Evolutionary conservation across 2,329 filamentous ascomycete species (phyloP), one percentile per base, ranked within the genome.

Genomic region (Aspergillus tubingensis): DNA sequence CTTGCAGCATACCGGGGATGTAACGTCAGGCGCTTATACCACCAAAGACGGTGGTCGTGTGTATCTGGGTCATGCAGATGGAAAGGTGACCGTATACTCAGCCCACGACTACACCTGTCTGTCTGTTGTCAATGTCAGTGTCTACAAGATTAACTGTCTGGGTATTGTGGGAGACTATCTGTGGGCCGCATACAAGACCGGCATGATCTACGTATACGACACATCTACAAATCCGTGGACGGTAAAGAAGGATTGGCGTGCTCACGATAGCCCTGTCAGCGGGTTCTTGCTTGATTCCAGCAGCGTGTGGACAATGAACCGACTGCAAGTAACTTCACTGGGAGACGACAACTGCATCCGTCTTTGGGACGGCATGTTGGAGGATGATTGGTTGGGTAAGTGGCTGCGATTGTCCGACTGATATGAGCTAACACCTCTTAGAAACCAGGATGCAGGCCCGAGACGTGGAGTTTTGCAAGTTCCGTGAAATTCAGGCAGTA

Each of bases 101-200:
- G 86, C 86, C 23, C 84, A 82, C 23, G 88, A 93, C 69, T 95
- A 90, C 72, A 79, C 86, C 0, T 96, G 91, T 68, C 72, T 96
- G n/a, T 87, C 86, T 5, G 83, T 96, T 38, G 81, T 98, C 62
- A 96, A 88, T 69, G 85, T 97, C 68, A 98, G 92, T 75, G 85
- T 93, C 13, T 98, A 96, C 83, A 98, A 97, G 77, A 96, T 99
- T 76, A 96, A 92, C 73, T 88, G 90, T 38, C 81, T 99, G 57
- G 86, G 88, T 2, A 91, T 92, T 8, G 90, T 92, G 3, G 93
- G 92, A 5, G 85, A 88, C 62, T 86, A 91, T 70, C 82, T 99
- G 0, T 99, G 95, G 95, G 92, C 92, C 27, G 94, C 89, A 2
- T 98, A 93, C 79, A 97, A 94, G 74, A 97, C 91, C 0, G 95